phyloP scores from a whole-genome alignment of 192 early-diverging fungal species.

The Coemansia sp. region DNA sequence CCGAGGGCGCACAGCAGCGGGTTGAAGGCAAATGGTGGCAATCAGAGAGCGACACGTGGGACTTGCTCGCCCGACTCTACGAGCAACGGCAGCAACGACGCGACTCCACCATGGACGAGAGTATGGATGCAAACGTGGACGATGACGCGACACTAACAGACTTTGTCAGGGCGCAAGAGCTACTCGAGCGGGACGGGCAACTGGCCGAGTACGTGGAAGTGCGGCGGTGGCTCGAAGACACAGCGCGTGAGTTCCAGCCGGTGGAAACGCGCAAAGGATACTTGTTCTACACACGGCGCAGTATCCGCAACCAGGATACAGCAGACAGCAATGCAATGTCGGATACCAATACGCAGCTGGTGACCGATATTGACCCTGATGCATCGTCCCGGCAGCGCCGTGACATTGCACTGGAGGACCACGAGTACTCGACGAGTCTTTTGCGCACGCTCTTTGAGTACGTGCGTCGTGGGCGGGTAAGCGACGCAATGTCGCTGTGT shows the following conservation, averaged over 20 bases:
- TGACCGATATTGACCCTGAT: constrained; percentile 46
- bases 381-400: constrained; percentile 40
- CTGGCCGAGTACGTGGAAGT: constrained; percentile 49
- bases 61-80: constrained; percentile 47
- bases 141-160: constrained; percentile 13
- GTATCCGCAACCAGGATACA: constrained; percentile 24
- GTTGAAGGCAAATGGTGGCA: constrained; percentile 31
- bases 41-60: constrained; percentile 51
- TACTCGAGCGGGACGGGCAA: constrained; percentile 23
- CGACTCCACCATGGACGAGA: not conserved
- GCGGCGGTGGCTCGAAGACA: constrained; percentile 54
- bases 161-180: constrained; percentile 38
- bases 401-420: constrained; percentile 32
- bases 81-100: constrained; percentile 21
- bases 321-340: not conserved
- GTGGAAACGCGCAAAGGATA: constrained; percentile 57
- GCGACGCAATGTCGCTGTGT: constrained; percentile 71
- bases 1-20: not conserved
- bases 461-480: constrained; percentile 69
- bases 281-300: constrained; percentile 52
- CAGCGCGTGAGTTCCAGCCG: constrained; percentile 41
- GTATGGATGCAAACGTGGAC: not conserved
- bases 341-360: not conserved
- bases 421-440: constrained; percentile 58
- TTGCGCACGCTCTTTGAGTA: constrained; percentile 72